These are phyloP conservation scores for Cucurbita maxima DNA, from an alignment of 306 rosid genomes.

Conservation along the genomic window DNA sequence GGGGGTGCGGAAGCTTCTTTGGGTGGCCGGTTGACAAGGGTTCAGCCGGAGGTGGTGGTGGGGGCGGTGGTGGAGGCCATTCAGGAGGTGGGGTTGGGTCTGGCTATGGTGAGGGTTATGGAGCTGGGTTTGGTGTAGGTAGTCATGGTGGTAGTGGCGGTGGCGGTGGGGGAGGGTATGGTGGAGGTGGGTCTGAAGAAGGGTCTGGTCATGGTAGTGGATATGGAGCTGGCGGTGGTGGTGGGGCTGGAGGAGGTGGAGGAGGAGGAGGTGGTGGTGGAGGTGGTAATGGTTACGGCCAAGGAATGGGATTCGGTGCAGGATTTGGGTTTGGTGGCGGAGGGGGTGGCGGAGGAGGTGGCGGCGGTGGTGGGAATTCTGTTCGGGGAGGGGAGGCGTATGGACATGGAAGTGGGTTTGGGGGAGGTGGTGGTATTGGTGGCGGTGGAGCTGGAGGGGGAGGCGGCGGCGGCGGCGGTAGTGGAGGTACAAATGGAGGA, in stretches of 20 bases:
- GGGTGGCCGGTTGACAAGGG: background rate
- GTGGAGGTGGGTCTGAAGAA: background rate
- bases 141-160: background rate
- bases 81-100: background rate
- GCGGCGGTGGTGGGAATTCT: background rate
- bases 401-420: conserved; percentile 17
- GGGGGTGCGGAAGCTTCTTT: conserved; percentile 5
- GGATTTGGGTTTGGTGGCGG: background rate
- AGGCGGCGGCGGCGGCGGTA: background rate
- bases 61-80: background rate
- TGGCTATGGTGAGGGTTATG: conserved; percentile 3
- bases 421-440: conserved; percentile 14
- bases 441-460: background rate
- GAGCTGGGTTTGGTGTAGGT: conserved; percentile 1
- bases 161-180: background rate
- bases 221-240: background rate
- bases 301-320: conserved; percentile 2
- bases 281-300: background rate
- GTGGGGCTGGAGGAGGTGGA: background rate
- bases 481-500: background rate
- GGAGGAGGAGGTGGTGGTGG: background rate
- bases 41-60: background rate
- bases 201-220: background rate
- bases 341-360: background rate
- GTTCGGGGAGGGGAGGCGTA: background rate